These are phyloP conservation scores for Phialophora expanda DNA, from an alignment of 2,329 filamentous ascomycete genomes.

Conservation along the genomic window DNA sequence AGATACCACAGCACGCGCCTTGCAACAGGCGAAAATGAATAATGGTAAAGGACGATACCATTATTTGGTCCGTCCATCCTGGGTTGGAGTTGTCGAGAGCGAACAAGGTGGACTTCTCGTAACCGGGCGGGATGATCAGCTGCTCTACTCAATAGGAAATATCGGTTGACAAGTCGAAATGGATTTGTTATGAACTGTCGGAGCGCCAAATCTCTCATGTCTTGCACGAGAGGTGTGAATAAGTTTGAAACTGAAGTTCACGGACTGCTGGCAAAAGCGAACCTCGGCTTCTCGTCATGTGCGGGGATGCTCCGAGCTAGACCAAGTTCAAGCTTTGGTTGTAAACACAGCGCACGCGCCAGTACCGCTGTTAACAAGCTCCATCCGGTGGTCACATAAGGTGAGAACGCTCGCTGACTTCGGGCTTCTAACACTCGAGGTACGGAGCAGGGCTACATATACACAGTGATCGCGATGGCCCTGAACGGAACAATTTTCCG, in stretches of 20 bases:
- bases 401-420: not conserved
- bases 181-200: not conserved
- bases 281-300: conserved; percentile 1
- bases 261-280: not conserved
- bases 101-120: not conserved
- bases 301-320: conserved; percentile 1
- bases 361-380: not conserved
- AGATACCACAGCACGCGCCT: conserved; percentile 71
- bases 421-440: not conserved
- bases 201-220: not conserved
- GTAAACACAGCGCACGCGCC: not conserved
- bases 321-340: not conserved
- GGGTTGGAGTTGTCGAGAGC: not conserved
- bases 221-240: not conserved
- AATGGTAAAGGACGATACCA: conserved; percentile 62
- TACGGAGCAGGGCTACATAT: not conserved
- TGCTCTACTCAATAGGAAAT: not conserved
- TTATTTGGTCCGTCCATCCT: conserved; percentile 34
- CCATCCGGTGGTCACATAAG: not conserved
- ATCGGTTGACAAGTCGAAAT: not conserved
- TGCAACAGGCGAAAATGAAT: conserved; percentile 68
- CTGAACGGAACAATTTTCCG: conserved; percentile 1
- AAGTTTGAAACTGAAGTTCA: not conserved
- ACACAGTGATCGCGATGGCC: not conserved
- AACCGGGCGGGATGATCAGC: not conserved